phyloP scores from a whole-genome alignment of 768 basidiomycete genomes.

The Psilocybe subaeruginosa region DNA sequence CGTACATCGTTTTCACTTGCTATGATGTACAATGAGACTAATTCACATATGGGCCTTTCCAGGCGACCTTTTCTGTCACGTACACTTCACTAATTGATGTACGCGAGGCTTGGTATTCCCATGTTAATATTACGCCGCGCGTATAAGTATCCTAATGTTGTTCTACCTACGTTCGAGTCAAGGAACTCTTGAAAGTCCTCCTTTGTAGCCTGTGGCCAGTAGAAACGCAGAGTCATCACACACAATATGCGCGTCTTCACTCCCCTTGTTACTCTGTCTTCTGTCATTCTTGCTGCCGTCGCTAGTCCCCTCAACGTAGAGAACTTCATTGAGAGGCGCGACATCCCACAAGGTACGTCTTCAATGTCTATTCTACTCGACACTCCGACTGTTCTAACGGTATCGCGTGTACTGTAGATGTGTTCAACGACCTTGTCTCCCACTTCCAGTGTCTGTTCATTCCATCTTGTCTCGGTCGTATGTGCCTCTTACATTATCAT shows the following conservation, averaged over 20 bases:
- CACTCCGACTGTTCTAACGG: neutral
- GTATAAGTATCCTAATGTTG: neutral
- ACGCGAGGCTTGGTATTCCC: neutral
- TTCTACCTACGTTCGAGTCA: neutral
- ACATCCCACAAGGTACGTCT: neutral
- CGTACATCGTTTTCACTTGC: neutral
- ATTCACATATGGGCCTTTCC: neutral
- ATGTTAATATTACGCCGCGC: neutral
- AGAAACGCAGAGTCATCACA: neutral
- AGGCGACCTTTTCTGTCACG: neutral
- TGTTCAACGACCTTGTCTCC: neutral
- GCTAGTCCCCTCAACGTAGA: neutral
- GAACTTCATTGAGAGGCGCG: neutral
- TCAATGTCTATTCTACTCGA: neutral
- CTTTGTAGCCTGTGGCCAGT: neutral
- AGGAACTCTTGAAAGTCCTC: neutral
- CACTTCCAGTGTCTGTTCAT: neutral
- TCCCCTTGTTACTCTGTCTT: neutral
- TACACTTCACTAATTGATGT: neutral
- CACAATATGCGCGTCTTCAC: neutral
- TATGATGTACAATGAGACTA: neutral
- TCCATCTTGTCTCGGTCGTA: neutral
- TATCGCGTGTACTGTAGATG: neutral
- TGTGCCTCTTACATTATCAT: neutral
- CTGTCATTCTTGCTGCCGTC: neutral